Base-by-base conservation (phyloP, 768 basidiomycete genomes). In the Lentinula sp. region DNA sequence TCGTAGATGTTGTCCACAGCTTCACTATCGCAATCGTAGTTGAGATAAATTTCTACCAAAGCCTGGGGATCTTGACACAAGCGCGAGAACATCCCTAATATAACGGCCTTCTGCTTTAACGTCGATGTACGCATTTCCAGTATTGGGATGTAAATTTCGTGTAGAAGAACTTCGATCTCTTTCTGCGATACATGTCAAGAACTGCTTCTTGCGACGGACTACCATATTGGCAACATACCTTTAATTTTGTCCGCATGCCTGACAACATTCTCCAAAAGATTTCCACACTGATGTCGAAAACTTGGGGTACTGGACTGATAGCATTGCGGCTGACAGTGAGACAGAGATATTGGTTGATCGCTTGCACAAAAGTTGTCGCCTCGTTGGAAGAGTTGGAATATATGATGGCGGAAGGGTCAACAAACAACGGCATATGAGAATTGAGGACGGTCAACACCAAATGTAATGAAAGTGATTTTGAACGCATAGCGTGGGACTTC, bases 101-200 rank as follows among this genome's bases (percentile, higher is more conserved):
- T 92, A 53, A 93, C 86, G 3, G 89, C 89, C 75, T 99, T 98
- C 71, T 98, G 97, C 69, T 93, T 93, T 53, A 96, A 76, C 1
- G 95, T 97, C 5, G 96, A 92, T 8, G 91, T 98, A 70, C 88
- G 87, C 95, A 99, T 98, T 75, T 99, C 97, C 61, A 98, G 79
- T 52, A 99, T 96, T 1, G 97, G 97, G 60, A 98, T 87, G 78
- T 98, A 99, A 64, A 99, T 98, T 72, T 99, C 97, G 67, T 97
- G 95, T 52, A 99, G 74, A n/a, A 99, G 80, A 40, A 99, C 95
- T 72, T 98, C 96, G 61, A 98, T 98, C 73, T 99, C 97, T 90
- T 98, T 97, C 96, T 98, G 70, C 49, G 67, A 35, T 40, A 60
- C 31, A 18, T 23, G 56, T 51, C 56, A 42, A 23, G 15, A 52